Percentiles rank a stretch among this genome's conserved stretches.
Evolutionary conservation across 441 rosid genomes (phyloP).

Genomic region (Arabidopsis hybrid): DNA sequence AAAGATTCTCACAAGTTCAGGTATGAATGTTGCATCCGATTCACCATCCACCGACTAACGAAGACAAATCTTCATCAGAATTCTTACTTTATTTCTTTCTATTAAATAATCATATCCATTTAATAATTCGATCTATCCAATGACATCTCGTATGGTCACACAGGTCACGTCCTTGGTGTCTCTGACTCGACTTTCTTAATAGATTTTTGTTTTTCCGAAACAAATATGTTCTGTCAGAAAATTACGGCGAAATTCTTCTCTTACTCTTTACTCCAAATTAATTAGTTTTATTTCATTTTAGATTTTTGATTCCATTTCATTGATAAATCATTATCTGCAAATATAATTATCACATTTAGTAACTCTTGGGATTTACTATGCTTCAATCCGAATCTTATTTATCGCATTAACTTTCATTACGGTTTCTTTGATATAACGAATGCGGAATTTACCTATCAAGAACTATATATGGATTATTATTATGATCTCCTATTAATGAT

Average conservation of each 20-base stretch:
- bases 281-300: not conserved
- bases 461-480: not conserved
- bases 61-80: constrained; percentile 1
- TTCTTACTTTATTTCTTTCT: not conserved
- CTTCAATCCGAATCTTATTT: not conserved
- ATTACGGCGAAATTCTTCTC: constrained; percentile 26
- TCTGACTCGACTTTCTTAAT: constrained; percentile 39
- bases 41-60: constrained; percentile 30
- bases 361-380: not conserved
- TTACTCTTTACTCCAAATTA: not conserved
- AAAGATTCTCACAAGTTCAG: constrained; percentile 32
- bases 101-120: not conserved
- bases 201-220: not conserved
- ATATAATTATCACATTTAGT: not conserved
- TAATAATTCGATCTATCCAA: constrained; percentile 11
- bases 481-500: constrained; percentile 1
- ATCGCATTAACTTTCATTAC: constrained; percentile 11
- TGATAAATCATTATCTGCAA: too few species aligned
- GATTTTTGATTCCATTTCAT: not conserved
- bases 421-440: not conserved
- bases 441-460: constrained; percentile 1
- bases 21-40: constrained; percentile 25
- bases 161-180: constrained; percentile 19
- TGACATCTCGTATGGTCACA: constrained; percentile 19
- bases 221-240: constrained; percentile 11